phyloP scores from a whole-genome alignment of 1,284 basidiomycete species.

The Chalciporus piperatoides region DNA sequence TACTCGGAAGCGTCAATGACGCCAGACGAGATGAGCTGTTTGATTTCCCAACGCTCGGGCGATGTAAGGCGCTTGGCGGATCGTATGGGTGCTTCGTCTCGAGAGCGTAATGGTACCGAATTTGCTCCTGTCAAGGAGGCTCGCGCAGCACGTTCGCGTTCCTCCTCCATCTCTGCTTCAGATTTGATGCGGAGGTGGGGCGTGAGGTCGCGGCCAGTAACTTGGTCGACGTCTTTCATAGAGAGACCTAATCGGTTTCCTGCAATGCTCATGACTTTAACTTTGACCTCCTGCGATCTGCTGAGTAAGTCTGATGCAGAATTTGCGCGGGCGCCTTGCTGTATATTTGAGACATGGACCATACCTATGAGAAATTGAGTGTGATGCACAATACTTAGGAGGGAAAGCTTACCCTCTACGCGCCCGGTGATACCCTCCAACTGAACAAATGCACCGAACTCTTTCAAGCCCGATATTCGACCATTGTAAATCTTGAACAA shows the following conservation, averaged over 20 bases:
- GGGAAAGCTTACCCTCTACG: conserved; percentile 68
- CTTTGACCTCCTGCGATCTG: conserved; percentile 84
- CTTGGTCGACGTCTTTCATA: conserved; percentile 98
- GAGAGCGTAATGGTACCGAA: conserved; percentile 57
- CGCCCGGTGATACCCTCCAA: conserved; percentile 85
- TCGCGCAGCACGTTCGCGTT: conserved; percentile 57
- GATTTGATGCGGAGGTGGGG: conserved; percentile 93
- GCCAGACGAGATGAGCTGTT: conserved; percentile 96
- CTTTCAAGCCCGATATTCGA: conserved; percentile 81
- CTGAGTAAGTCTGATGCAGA: conserved; percentile 84
- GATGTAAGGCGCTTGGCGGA: conserved; percentile 92
- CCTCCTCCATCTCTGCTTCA: conserved; percentile 87
- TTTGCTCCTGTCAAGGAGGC: conserved; percentile 63
- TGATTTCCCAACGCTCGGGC: conserved; percentile 99
- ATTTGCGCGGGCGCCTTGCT: conserved; percentile 79
- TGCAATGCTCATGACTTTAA: conserved; percentile 93
- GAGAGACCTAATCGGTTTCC: conserved; percentile 82
- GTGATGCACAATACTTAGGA: background rate
- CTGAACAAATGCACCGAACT: conserved; percentile 93
- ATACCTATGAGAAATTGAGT: conserved; percentile 56
- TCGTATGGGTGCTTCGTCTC: conserved; percentile 53
- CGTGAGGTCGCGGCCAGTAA: conserved; percentile 83
- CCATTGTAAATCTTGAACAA: conserved; percentile 96
- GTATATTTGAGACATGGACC: conserved; percentile 94
- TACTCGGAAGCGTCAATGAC: conserved; percentile 92